These are phyloP conservation scores for Eucommia ulmoides DNA, from an alignment of 257 asterid species.

Conservation along the genomic window DNA sequence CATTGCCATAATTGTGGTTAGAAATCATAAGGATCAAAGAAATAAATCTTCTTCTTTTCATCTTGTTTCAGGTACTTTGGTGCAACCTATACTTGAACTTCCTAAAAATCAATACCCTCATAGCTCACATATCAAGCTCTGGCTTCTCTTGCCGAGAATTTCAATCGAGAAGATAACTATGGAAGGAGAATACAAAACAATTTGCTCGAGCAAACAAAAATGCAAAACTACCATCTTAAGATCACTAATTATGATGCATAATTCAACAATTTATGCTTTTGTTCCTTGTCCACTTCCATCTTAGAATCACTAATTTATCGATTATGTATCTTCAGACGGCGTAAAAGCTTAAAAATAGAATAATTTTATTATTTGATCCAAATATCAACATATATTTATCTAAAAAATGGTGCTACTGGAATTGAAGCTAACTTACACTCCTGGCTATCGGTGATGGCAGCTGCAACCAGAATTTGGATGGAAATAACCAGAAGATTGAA, in stretches of 20 bases:
- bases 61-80: not conserved
- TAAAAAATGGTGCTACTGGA: not conserved
- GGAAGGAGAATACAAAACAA: not conserved
- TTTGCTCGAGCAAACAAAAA: not conserved
- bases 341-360: not conserved
- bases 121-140: too few relatives aligned
- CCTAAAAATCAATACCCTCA: too few relatives aligned
- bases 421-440: slow-evolving; percentile 32
- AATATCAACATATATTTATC: too few relatives aligned
- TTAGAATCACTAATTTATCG: too few relatives aligned
- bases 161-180: not conserved
- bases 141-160: not conserved
- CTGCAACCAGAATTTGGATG: slow-evolving; percentile 19
- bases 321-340: not conserved
- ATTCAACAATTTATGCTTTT: slow-evolving; percentile 9
- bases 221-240: not conserved
- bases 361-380: not conserved
- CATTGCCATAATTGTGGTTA: not conserved
- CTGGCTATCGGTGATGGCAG: slow-evolving; percentile 33
- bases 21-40: not conserved
- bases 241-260: not conserved
- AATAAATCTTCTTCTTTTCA: not conserved
- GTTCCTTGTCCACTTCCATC: not conserved
- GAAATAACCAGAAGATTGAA: slow-evolving; percentile 25
- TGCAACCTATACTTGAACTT: too few relatives aligned